Base-by-base conservation (phyloP, 2,329 filamentous ascomycete species). In the Penicillium sp. region DNA sequence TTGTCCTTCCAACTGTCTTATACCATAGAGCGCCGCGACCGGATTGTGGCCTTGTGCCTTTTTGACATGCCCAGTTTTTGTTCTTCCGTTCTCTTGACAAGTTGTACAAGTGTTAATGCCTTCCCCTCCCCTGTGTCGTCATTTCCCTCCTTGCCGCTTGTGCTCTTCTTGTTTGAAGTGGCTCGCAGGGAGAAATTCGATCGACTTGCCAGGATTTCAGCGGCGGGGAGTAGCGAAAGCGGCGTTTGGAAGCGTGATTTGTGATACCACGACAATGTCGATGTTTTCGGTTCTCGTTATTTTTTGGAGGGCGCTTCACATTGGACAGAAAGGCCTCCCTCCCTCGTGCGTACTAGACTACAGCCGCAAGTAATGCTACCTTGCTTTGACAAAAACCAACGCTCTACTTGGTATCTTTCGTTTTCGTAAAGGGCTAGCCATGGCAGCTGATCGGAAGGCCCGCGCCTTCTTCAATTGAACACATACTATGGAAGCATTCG, bases 231-330 rank as follows among this genome's bases (percentile, higher is more conserved):
- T 33, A 36, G 18, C 18, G 49, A 19, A 27, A 50, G 35, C 46
- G 58, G 58, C 58, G 50, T 58, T 56, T 46, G 52, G 52, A 31
- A 51, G 53, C 35, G 47, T 33, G 36, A 43, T 54, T 58, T 56
- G 39, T 57, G 60, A 62, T 62, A 62, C 60, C 60, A 62, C 55
- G 18, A 51, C 49, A 40, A 49, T 40, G 18, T 52, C 41, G 41
- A 37, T 47, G 22, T 57, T 51, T 59, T 33, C 52, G 22, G 36
- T 60, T 43, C 18, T 56, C 54, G 44, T 50, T 33, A n/a, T 33
- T 52, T 13, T 18, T 41, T 41, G 3, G 44, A 16, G 6, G 16
- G 44, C 6, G 4, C 13, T 11, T 33, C 33, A 47, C 27, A 47
- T 47, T 33, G 16, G 44, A 18, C 27, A 33, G 44, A 47, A 10